Evolutionary conservation across 1,284 basidiomycete species (phyloP), one percentile per base, ranked within the genome.

Genomic region (Sparassis latifolia): DNA sequence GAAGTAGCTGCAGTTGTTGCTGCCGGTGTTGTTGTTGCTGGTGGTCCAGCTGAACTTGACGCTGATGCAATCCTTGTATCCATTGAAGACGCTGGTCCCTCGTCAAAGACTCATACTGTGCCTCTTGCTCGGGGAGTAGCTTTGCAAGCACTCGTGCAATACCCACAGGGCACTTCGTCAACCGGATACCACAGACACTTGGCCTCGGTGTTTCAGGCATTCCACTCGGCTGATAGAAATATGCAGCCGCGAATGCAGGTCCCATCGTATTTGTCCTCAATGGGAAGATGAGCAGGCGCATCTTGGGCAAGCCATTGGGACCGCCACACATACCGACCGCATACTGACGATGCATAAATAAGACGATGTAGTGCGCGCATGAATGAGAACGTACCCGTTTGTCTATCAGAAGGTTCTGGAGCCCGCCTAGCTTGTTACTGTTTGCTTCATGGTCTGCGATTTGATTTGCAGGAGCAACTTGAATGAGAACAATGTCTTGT

Each of bases 221-320:
- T 2, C 82, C 83, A 0, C 81, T 81, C 0, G 69, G 74, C 20
- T 20, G 20, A 20, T 20, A 20, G 20, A 20, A 20, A 20, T 20
- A 20, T 20, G 20, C 20, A 1, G 72, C 43, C 0, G 78, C 76
- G 60, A 86, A 87, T 48, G 77, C 73, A 0, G 76, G 77, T 6
- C 75, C 82, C 2, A 65, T 67, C 10, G 84, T 64, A 27, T 60
- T 54, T 6, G 54, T 58, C 27, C 58, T 58, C 20, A 71, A 49
- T 2, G 77, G 66, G 56, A 84, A 79, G 32, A 87, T 66, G 4
- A 86, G 63, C 1, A 80, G 66, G 42, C 77, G 80, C 38, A 72
- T 72, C 33, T 70, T 69, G 33, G 69, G 66, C 3, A 55, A 58
- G 1, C 75, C 76, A 20, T 68, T 69, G 0, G 76, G 75, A 5